Evolutionary conservation across 1,284 basidiomycete species (phyloP), one percentile per base, ranked within the genome.

Genomic region (Cutaneotrichosporon sp.): DNA sequence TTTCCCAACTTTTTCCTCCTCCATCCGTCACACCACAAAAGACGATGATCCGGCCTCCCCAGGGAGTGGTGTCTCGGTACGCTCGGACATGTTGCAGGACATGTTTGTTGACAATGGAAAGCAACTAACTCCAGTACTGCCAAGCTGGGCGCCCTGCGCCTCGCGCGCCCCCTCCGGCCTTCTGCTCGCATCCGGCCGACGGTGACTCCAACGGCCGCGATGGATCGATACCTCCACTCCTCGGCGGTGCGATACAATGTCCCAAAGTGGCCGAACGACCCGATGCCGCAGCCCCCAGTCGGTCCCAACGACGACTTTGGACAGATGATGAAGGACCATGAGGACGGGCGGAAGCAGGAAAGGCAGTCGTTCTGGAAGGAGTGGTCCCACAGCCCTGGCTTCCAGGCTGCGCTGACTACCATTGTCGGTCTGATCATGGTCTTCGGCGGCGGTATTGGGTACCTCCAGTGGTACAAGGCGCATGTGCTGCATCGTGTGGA

Each of bases 381-480:
- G 45, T 68, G 73, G 67, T 52, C 58, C 3, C 60, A 55, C 24
- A 68, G 63, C 26, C 59, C 74, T 0, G 65, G 67, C 8, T 71
- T 75, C 45, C 72, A 72, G 33, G 73, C 72, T 5, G 71, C 70
- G 12, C 57, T 75, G 27, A 72, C 73, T 2, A 75, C 71, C 2
- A 61, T 73, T 16, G 67, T 75, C 5, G 71, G 75, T 4, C 55
- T 74, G 11, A 65, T 66, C 3, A 69, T 72, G 58, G 70, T 75
- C 1, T 69, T 68, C 38, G 67, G 49, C 0, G 64, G 55, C 22
- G 87, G 88, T 48, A 75, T 86, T 14, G 80, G 79, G 11, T 88
- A 89, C 70, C 73, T 88, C 47, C 75, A 77, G 27, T 88, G 84
- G 84, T 90, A 90, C 75, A 89, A 90, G 74, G 80, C 80, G 60